Evolutionary conservation across 768 basidiomycete species (phyloP).

Genomic region (Suillus decipiens): DNA sequence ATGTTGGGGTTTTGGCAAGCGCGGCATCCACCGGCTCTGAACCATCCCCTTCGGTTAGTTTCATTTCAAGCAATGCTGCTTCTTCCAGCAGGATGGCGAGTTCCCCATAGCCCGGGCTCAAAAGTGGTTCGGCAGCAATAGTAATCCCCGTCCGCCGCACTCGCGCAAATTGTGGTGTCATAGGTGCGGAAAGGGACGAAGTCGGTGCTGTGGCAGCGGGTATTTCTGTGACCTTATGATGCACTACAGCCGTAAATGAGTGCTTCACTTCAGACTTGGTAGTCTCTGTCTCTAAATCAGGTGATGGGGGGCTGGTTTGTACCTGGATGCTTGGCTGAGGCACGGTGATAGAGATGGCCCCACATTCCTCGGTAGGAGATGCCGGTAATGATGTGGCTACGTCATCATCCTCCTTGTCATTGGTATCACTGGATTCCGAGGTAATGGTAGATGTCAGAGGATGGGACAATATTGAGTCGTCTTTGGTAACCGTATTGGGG

Average conservation of each 20-base stretch:
- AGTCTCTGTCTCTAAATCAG: constrained; percentile 8
- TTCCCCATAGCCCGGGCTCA: constrained; percentile 54
- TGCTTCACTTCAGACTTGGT: constrained; percentile 16
- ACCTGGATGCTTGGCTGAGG: constrained; percentile 12
- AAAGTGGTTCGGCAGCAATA: constrained; percentile 34
- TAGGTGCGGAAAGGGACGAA: constrained; percentile 19
- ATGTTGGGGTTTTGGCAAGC: constrained; percentile 26
- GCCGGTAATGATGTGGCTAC: not conserved
- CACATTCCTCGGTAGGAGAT: constrained; percentile 4
- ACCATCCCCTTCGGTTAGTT: constrained; percentile 47
- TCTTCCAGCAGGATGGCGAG: constrained; percentile 56
- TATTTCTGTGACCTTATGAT: constrained; percentile 50
- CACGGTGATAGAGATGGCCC: constrained; percentile 4
- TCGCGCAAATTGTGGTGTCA: constrained; percentile 28
- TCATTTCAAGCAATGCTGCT: constrained; percentile 58
- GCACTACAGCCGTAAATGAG: constrained; percentile 59
- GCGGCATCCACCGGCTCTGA: constrained; percentile 13
- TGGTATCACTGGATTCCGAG: no score
- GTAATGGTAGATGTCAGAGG: not conserved
- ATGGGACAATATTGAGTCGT: not conserved
- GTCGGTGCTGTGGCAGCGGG: constrained; percentile 23
- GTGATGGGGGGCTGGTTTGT: constrained; percentile 13
- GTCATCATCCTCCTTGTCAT: not conserved
- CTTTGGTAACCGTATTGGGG: not conserved
- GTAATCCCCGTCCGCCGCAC: constrained; percentile 31